Conservation (phyloP, 2,329 filamentous ascomycete genomes). For the Fusarium heterosporum region DNA sequence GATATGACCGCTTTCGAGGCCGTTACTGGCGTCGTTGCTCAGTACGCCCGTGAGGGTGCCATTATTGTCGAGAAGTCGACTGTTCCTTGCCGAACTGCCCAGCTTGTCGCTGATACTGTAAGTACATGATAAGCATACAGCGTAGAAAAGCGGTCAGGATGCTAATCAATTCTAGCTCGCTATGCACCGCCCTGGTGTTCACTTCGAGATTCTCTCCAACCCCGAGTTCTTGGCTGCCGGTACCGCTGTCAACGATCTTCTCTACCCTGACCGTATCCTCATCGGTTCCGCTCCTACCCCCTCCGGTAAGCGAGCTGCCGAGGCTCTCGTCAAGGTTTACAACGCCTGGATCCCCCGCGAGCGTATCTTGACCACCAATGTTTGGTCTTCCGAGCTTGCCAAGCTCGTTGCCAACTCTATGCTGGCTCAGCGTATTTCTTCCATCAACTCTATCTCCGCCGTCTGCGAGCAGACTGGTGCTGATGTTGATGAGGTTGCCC, state of each 20-base stretch:
- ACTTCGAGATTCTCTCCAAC: slow-evolving; percentile 83
- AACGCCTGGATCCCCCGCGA: slow-evolving; percentile 75
- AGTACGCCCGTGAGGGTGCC: slow-evolving; percentile 72
- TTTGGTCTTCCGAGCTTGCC: slow-evolving; percentile 81
- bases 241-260: slow-evolving; percentile 77
- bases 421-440: slow-evolving; percentile 82
- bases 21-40: slow-evolving; percentile 74
- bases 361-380: slow-evolving; percentile 77
- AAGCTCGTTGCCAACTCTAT: slow-evolving; percentile 85
- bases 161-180: slow-evolving; percentile 57
- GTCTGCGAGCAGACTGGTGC: slow-evolving; percentile 82
- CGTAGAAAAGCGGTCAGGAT: slow-evolving; percentile 4
- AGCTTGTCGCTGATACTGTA: slow-evolving; percentile 76
- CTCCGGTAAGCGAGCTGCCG: slow-evolving; percentile 71
- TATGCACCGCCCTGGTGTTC: slow-evolving; percentile 69
- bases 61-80: slow-evolving; percentile 88
- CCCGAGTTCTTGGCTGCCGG: slow-evolving; percentile 85
- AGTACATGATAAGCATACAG: slow-evolving; percentile 41
- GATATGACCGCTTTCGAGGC: slow-evolving; percentile 80
- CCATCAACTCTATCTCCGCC: slow-evolving; percentile 84
- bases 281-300: slow-evolving; percentile 76
- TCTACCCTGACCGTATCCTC: slow-evolving; percentile 77
- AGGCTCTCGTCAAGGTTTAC: slow-evolving; percentile 74
- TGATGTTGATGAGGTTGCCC: slow-evolving; percentile 78
- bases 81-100: slow-evolving; percentile 79